These are phyloP conservation scores for Bacidia rubella DNA, from an alignment of 495 filamentous ascomycete species.

Conservation along the genomic window DNA sequence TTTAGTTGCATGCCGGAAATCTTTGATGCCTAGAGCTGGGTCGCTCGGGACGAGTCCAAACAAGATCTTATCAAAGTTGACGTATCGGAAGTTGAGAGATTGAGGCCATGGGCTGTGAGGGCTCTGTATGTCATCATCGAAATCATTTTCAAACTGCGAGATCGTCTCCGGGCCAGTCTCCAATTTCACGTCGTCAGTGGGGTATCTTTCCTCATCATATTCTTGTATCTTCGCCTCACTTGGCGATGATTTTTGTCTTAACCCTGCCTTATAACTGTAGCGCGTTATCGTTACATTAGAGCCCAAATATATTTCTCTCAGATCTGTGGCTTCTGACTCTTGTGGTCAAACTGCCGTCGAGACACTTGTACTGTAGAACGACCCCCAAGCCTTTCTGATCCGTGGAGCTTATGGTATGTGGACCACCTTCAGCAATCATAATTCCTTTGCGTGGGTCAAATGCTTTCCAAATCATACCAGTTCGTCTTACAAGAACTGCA, in stretches of 20 bases:
- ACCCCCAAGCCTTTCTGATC: neutral
- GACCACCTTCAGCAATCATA: constrained; percentile 22
- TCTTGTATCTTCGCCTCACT: neutral
- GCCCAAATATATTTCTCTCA: no score
- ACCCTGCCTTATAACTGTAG: no score
- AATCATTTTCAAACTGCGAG: neutral
- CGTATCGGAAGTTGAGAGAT: neutral
- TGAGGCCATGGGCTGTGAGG: neutral
- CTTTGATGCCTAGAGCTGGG: constrained; percentile 1
- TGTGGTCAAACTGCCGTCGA: neutral
- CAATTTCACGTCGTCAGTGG: neutral
- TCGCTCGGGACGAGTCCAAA: constrained; percentile 16
- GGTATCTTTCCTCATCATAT: neutral
- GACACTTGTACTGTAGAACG: neutral
- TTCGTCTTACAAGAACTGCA: constrained; percentile 20
- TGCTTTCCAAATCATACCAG: constrained; percentile 25
- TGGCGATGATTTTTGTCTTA: neutral
- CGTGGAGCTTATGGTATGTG: constrained; percentile 22
- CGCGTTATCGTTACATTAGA: no score
- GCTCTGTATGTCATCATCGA: neutral
- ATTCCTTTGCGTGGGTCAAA: constrained; percentile 23
- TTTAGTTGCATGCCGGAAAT: constrained; percentile 8
- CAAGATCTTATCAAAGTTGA: constrained; percentile 12
- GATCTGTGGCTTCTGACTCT: neutral
- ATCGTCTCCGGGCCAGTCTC: neutral